Evolutionary conservation across 768 basidiomycete species (phyloP).

Genomic region (Clathrus columnatus): DNA sequence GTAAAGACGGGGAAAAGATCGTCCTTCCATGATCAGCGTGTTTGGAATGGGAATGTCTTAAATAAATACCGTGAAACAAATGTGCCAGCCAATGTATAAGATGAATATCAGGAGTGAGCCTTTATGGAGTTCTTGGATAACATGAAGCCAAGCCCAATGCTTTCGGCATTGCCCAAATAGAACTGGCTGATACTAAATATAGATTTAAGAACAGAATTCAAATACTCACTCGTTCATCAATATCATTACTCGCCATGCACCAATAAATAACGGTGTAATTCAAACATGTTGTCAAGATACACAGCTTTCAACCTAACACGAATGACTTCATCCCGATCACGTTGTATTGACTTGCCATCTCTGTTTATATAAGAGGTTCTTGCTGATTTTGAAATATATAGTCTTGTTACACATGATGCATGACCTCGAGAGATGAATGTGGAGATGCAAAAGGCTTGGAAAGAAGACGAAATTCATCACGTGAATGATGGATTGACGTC

Average conservation of each 20-base stretch:
- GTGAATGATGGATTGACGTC: too few species aligned
- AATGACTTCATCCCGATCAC: slow-evolving; percentile 76
- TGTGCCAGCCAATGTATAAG: slow-evolving; percentile 72
- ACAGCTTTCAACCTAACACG: slow-evolving; percentile 68
- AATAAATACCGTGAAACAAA: slow-evolving; percentile 48
- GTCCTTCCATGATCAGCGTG: slow-evolving; percentile 34
- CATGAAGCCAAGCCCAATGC: slow-evolving; percentile 23
- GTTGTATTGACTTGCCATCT: slow-evolving; percentile 32
- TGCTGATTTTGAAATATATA: slow-evolving; percentile 65
- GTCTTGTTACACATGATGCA: slow-evolving; percentile 70
- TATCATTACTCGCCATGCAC: slow-evolving; percentile 32
- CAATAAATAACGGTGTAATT: slow-evolving; percentile 45
- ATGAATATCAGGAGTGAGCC: slow-evolving; percentile 62
- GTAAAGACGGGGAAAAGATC: slow-evolving; percentile 34
- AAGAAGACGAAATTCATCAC: background rate
- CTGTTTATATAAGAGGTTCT: slow-evolving; percentile 50
- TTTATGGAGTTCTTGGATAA: slow-evolving; percentile 6
- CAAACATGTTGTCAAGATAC: slow-evolving; percentile 45
- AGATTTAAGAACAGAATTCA: slow-evolving; percentile 1
- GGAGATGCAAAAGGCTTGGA: slow-evolving; percentile 46
- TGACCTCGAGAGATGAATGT: slow-evolving; percentile 51
- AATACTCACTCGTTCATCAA: slow-evolving; percentile 14
- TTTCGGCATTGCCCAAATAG: slow-evolving; percentile 33
- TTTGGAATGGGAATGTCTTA: slow-evolving; percentile 46
- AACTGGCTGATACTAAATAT: slow-evolving; percentile 24